A percentile compares a stretch with the other conserved stretches of the same genome.
Evolutionary conservation across 208 protist species (phyloP).

Genomic region (Acanthamoeba lenticulata): DNA sequence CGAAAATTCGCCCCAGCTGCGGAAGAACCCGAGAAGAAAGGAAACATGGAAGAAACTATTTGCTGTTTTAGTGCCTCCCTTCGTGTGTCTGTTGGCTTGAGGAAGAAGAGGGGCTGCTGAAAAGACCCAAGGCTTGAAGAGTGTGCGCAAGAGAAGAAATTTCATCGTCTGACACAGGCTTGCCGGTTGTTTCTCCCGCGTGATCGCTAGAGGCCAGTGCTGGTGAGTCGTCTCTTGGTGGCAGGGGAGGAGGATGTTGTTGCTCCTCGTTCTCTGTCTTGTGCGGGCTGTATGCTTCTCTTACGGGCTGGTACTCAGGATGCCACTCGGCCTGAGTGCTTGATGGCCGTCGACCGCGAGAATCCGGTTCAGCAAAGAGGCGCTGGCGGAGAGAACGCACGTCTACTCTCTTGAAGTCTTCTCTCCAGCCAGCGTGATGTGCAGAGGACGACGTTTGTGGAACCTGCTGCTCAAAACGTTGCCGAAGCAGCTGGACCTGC

Average conservation of each 20-base stretch:
- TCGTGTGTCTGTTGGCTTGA: too few relatives aligned
- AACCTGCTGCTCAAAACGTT: neutral
- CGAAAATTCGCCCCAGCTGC: too few relatives aligned
- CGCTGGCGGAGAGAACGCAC: neutral
- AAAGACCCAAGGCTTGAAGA: neutral
- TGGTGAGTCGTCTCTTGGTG: too few relatives aligned
- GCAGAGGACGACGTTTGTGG: neutral
- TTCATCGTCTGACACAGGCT: too few relatives aligned
- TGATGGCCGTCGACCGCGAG: neutral
- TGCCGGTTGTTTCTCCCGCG: too few relatives aligned
- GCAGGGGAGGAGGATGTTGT: too few relatives aligned
- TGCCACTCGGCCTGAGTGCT: neutral
- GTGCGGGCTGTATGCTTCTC: too few relatives aligned
- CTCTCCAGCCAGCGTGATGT: neutral
- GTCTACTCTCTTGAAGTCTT: constrained; percentile 23
- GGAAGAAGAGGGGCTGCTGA: too few relatives aligned
- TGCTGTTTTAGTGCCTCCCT: too few relatives aligned
- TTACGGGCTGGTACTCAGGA: neutral
- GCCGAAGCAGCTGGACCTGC: neutral
- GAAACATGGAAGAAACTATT: too few relatives aligned
- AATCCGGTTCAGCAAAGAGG: neutral
- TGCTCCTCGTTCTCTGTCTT: neutral
- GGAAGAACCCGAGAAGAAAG: too few relatives aligned
- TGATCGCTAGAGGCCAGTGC: too few relatives aligned
- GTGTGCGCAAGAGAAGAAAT: neutral